Conservation (phyloP, 345 rosid species). For the Salix dunnii region DNA sequence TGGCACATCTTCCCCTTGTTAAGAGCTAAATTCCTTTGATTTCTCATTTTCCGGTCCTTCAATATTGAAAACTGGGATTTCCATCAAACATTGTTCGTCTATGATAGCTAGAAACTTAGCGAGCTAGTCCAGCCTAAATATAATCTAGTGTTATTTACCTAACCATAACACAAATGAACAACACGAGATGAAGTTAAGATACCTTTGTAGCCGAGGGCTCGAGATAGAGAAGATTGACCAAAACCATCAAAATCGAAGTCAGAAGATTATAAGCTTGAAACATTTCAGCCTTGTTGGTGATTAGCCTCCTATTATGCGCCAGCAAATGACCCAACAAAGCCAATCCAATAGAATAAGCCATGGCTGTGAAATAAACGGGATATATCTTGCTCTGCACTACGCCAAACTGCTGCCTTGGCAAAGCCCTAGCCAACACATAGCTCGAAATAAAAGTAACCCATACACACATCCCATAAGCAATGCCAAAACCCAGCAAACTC, state of each 20-base stretch:
- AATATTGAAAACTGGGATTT: too few relatives aligned
- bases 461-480: constrained; percentile 59
- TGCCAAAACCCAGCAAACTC: constrained; percentile 45
- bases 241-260: constrained; percentile 41
- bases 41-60: too few relatives aligned
- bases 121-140: too few relatives aligned
- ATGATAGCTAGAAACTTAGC: too few relatives aligned
- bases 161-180: too few relatives aligned
- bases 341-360: constrained; percentile 36
- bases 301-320: constrained; percentile 21
- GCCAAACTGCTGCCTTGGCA: constrained; percentile 72
- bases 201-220: constrained; percentile 86
- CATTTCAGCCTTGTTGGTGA: constrained; percentile 38
- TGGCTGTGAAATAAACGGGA: constrained; percentile 60
- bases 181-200: not conserved
- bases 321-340: constrained; percentile 56
- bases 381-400: constrained; percentile 78
- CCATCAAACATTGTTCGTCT: too few relatives aligned
- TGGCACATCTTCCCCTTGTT: too few relatives aligned
- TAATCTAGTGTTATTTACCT: too few relatives aligned
- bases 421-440: constrained; percentile 41
- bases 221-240: constrained; percentile 47
- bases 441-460: constrained; percentile 83
- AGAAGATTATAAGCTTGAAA: constrained; percentile 54
- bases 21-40: too few relatives aligned